Evolutionary conservation across 2,329 filamentous ascomycete genomes (phyloP).

Genomic region (Fusarium keratoplasticum): DNA sequence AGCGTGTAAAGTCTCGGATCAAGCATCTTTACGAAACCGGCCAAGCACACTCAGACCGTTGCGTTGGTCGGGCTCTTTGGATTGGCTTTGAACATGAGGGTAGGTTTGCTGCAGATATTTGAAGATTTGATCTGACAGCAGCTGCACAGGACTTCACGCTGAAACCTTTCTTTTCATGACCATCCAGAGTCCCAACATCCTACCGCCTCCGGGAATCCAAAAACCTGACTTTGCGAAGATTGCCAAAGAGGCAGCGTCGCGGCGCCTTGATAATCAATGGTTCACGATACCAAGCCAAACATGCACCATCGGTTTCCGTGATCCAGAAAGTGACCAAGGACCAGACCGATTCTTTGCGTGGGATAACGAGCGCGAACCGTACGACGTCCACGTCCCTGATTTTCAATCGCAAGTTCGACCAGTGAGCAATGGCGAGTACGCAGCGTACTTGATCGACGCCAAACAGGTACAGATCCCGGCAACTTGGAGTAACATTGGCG

Average conservation of each 20-base stretch:
- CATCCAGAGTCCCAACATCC: conserved; percentile 13
- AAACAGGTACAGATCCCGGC: neutral
- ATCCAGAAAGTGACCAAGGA: conserved; percentile 10
- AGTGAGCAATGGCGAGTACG: conserved; percentile 26
- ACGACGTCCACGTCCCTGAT: neutral
- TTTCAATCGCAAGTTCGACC: conserved; percentile 18
- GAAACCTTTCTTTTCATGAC: conserved; percentile 35
- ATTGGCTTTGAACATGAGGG: conserved; percentile 34
- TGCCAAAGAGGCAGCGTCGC: conserved; percentile 18
- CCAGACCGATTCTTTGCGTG: conserved; percentile 27
- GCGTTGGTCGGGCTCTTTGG: conserved; percentile 23
- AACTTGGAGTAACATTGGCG: conserved; percentile 7
- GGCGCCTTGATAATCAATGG: conserved; percentile 11
- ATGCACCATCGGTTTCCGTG: conserved; percentile 15
- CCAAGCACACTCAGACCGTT: neutral
- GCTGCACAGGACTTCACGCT: conserved; percentile 6
- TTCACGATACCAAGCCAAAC: neutral
- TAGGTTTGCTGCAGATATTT: neutral
- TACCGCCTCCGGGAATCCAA: neutral
- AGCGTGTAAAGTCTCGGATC: conserved; percentile 21
- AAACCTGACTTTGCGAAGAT: conserved; percentile 17
- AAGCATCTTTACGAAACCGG: neutral
- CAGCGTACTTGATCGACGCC: neutral
- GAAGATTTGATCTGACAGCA: neutral
- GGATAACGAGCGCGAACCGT: conserved; percentile 32